A percentile compares a stretch with the other conserved stretches of the same genome.
These are phyloP conservation scores for Ochetophila trinervis DNA, from an alignment of 306 rosid species.

Conservation along the genomic window DNA sequence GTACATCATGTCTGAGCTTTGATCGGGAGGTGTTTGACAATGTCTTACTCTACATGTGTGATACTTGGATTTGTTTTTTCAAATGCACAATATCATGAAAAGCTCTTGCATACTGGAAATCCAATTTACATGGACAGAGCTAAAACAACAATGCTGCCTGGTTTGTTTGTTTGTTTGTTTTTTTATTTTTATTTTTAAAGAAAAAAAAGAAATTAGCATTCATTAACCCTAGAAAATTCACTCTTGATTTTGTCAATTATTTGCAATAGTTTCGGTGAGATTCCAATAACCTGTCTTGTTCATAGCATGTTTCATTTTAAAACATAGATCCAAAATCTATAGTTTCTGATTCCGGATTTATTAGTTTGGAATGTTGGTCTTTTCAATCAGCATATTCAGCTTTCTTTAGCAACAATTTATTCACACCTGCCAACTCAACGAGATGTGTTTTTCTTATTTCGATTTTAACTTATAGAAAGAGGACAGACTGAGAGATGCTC, in stretches of 20 bases:
- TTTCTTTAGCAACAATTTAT: neutral
- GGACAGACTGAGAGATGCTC: constrained; percentile 76
- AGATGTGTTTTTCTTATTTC: constrained; percentile 1
- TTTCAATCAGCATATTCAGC: neutral
- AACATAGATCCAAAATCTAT: neutral
- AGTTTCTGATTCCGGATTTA: too few relatives aligned
- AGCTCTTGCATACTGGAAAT: too few relatives aligned
- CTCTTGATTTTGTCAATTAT: neutral
- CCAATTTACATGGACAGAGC: too few relatives aligned
- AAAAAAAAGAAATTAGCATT: too few relatives aligned
- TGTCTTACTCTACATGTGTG: too few relatives aligned
- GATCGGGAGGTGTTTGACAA: too few relatives aligned
- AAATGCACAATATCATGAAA: too few relatives aligned
- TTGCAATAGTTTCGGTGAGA: neutral
- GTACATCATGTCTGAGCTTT: too few relatives aligned
- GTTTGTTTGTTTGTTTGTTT: neutral
- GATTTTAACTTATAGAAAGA: constrained; percentile 57
- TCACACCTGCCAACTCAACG: neutral
- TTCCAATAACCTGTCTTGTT: neutral
- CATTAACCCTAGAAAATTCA: neutral
- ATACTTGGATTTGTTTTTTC: neutral
- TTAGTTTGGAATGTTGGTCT: too few relatives aligned
- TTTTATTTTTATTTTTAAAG: too few relatives aligned
- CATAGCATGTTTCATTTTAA: neutral
- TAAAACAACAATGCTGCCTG: too few relatives aligned